Conservation (phyloP, 73 alveolate species). For the Tetrahymena borealis region DNA sequence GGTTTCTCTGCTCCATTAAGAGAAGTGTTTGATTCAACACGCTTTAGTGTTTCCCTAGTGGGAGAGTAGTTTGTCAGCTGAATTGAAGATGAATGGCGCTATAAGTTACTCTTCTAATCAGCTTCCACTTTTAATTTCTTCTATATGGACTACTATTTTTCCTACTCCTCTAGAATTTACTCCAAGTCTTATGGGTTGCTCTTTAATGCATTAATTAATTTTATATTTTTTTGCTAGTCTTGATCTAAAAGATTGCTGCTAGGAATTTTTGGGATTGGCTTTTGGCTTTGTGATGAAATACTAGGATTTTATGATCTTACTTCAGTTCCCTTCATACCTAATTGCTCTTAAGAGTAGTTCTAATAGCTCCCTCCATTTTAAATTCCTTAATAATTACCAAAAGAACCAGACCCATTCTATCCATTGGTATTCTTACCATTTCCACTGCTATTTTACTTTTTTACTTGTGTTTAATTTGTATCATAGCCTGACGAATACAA, state of each 20-base stretch:
- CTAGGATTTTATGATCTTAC: not conserved
- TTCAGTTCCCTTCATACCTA: not conserved
- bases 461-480: not conserved
- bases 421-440: not conserved
- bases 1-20: not conserved
- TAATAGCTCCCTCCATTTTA: not conserved
- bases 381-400: not conserved
- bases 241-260: not conserved
- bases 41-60: not conserved
- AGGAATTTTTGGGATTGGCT: not conserved
- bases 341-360: not conserved
- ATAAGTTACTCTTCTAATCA: not conserved
- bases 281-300: not conserved
- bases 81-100: not conserved
- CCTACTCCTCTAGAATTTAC: not conserved
- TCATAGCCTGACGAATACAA: not conserved
- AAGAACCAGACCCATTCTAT: not conserved
- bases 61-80: not conserved
- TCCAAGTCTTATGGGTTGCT: not conserved
- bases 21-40: not conserved
- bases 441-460: not conserved
- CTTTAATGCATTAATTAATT: not conserved
- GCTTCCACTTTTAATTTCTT: not conserved
- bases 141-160: not conserved
- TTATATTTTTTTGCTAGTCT: not conserved